Conservation (phyloP, 2,329 filamentous ascomycete genomes). For the Mycosphaerella sp. region DNA sequence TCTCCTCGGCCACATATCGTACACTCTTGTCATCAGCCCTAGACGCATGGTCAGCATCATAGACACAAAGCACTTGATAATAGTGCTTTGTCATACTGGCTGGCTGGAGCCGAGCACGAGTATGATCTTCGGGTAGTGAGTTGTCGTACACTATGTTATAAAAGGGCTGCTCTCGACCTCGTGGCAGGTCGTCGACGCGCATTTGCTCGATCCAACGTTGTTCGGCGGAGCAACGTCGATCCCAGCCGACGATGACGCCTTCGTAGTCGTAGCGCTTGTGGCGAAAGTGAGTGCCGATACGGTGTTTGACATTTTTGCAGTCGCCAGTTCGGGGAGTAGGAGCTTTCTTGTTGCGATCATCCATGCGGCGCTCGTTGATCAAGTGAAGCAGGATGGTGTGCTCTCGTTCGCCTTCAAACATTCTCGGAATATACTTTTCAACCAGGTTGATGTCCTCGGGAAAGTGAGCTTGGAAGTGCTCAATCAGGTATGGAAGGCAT, state of each 20-base stretch:
- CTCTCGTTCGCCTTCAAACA: slow-evolving; percentile 49
- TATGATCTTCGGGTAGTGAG: neutral
- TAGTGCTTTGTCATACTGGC: slow-evolving; percentile 51
- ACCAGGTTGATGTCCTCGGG: slow-evolving; percentile 67
- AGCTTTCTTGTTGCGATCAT: slow-evolving; percentile 51
- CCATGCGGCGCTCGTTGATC: slow-evolving; percentile 50
- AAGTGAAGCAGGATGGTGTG: slow-evolving; percentile 50
- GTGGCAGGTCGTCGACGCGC: slow-evolving; percentile 54
- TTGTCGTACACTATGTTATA: slow-evolving; percentile 77
- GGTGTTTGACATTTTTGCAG: slow-evolving; percentile 47
- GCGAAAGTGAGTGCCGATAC: slow-evolving; percentile 74
- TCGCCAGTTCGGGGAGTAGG: slow-evolving; percentile 13
- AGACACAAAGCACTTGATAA: slow-evolving; percentile 76
- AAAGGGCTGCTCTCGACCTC: slow-evolving; percentile 62
- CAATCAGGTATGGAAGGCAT: slow-evolving; percentile 58
- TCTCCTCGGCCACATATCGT: slow-evolving; percentile 74
- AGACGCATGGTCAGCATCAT: slow-evolving; percentile 3
- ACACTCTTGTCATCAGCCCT: slow-evolving; percentile 62
- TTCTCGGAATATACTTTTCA: slow-evolving; percentile 59
- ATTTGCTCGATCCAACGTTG: slow-evolving; percentile 60
- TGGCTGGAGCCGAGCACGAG: slow-evolving; percentile 1
- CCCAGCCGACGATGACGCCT: slow-evolving; percentile 86
- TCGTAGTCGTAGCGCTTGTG: slow-evolving; percentile 75
- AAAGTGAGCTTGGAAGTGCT: slow-evolving; percentile 58
- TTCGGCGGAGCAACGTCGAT: slow-evolving; percentile 51